Conservation (phyloP, 2,329 filamentous ascomycete genomes). For the Diaporthe destruens region DNA sequence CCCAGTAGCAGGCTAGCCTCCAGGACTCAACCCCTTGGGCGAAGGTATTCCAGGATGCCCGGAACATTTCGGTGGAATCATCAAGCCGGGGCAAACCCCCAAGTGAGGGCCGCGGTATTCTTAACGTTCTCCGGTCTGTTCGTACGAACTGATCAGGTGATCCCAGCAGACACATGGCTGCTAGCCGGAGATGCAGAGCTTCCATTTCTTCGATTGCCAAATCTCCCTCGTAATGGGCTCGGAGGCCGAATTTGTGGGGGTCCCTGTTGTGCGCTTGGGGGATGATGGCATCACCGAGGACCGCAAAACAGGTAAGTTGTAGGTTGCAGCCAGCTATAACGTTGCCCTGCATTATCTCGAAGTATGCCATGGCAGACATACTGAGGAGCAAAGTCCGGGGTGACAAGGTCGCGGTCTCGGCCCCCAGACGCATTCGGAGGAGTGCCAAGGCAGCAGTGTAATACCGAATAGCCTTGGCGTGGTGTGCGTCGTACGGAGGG, state of each 20-base stretch:
- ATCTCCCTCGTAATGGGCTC: neutral
- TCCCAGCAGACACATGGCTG: neutral
- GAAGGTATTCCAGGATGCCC: neutral
- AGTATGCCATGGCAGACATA: conserved; percentile 5
- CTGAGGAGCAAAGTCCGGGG: conserved; percentile 9
- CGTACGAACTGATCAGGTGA: neutral
- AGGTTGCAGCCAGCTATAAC: neutral
- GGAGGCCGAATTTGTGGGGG: neutral
- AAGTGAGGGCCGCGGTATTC: neutral
- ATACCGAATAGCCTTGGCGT: conserved; percentile 9
- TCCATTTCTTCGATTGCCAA: conserved; percentile 3
- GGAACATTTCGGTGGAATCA: neutral
- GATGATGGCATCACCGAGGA: conserved; percentile 2
- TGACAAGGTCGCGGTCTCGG: neutral
- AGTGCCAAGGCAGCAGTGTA: conserved; percentile 1
- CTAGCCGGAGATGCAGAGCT: conserved; percentile 9
- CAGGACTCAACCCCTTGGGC: neutral
- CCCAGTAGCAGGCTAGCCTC: conserved; percentile 12
- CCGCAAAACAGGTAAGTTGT: neutral
- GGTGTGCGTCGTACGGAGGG: neutral
- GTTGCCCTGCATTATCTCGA: conserved; percentile 14
- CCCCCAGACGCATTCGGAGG: neutral
- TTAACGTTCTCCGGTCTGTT: neutral
- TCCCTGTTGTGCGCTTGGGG: neutral
- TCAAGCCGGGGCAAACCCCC: neutral